These are phyloP conservation scores for Isoetes engelmannii DNA, from an alignment of 83 land plant genomes.

Conservation along the genomic window DNA sequence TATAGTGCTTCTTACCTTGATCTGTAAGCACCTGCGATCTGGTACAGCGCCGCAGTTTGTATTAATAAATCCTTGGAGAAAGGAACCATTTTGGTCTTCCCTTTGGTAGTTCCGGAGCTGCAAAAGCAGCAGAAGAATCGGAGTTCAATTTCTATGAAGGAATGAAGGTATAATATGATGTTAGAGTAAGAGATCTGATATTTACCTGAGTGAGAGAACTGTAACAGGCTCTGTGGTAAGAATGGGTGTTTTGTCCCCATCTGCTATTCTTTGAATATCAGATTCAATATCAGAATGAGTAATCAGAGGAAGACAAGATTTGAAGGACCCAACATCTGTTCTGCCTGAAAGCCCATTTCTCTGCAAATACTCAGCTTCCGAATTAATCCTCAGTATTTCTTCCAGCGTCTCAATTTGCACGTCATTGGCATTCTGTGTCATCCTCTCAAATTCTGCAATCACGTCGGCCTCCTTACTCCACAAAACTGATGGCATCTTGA, in stretches of 20 bases:
- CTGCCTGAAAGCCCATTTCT: slow-evolving; percentile 22
- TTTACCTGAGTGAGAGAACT: slow-evolving; percentile 46
- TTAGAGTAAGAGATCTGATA: neutral
- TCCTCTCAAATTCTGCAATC: slow-evolving; percentile 21
- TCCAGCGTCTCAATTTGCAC: slow-evolving; percentile 34
- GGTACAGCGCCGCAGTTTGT: slow-evolving; percentile 33
- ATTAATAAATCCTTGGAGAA: slow-evolving; percentile 53
- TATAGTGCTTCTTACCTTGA: slow-evolving; percentile 41
- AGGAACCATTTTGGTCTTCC: slow-evolving; percentile 47
- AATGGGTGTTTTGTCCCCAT: slow-evolving; percentile 49
- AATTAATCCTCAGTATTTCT: slow-evolving; percentile 32
- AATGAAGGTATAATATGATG: neutral
- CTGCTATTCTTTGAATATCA: slow-evolving; percentile 52
- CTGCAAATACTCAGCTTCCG: slow-evolving; percentile 35
- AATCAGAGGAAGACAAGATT: slow-evolving; percentile 49
- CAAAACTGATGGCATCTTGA: too few species aligned
- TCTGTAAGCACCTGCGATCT: slow-evolving; percentile 48
- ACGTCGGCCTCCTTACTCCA: too few species aligned
- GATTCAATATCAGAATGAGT: slow-evolving; percentile 52
- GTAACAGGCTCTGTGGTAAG: slow-evolving; percentile 49
- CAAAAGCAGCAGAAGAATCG: neutral
- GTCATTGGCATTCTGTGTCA: slow-evolving; percentile 26
- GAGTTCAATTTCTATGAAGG: too few species aligned
- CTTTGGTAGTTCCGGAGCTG: slow-evolving; percentile 69
- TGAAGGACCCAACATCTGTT: slow-evolving; percentile 39